phyloP scores from a whole-genome alignment of 2,329 filamentous ascomycete species.

The Blumeria graminis region DNA sequence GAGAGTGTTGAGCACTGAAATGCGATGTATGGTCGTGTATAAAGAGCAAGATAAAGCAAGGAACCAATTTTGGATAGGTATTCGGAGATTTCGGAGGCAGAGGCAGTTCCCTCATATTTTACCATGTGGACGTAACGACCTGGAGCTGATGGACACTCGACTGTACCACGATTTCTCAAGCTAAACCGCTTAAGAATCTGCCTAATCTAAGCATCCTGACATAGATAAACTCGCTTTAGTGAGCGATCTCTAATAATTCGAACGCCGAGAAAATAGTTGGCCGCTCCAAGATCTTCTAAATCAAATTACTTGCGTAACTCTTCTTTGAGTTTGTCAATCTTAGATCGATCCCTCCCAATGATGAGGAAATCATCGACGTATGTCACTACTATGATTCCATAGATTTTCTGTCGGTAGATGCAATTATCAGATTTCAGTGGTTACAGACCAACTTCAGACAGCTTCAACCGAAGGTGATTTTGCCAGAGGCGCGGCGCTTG shows the following conservation, averaged over 20 bases:
- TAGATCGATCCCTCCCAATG: background rate
- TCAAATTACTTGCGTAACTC: background rate
- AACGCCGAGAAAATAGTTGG: too few species aligned
- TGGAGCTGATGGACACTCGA: background rate
- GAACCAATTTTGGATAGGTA: too few species aligned
- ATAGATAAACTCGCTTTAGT: background rate
- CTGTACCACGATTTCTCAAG: background rate
- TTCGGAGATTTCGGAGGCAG: too few species aligned
- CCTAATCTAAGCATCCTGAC: background rate
- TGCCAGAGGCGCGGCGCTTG: constrained; percentile 1
- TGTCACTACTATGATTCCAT: background rate
- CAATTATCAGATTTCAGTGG: background rate
- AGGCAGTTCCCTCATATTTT: too few species aligned
- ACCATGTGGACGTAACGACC: background rate
- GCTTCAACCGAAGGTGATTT: background rate
- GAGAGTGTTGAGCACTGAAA: background rate
- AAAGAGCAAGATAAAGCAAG: too few species aligned
- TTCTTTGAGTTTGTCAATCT: background rate
- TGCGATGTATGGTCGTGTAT: too few species aligned
- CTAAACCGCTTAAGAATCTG: background rate
- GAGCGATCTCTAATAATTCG: too few species aligned
- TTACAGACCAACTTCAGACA: background rate
- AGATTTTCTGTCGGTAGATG: background rate
- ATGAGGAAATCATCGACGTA: constrained; percentile 1
- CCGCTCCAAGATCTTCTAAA: too few species aligned